phyloP scores from a whole-genome alignment of 2,329 filamentous ascomycete genomes.

The Metarhizium anisopliae region DNA sequence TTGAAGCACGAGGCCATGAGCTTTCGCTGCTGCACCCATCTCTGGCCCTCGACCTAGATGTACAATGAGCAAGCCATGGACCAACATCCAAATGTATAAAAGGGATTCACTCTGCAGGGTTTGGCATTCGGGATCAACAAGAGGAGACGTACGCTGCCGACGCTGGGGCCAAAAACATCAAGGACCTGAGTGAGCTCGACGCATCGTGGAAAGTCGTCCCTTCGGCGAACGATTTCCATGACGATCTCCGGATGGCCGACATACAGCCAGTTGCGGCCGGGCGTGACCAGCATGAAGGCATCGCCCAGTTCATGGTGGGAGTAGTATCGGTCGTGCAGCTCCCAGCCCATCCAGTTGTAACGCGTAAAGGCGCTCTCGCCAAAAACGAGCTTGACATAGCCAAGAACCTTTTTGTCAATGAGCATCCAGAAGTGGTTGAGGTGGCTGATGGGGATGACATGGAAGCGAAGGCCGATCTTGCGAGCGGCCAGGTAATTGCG shows the following conservation, averaged over 20 bases:
- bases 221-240: background rate
- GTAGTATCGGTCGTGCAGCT: slow-evolving; percentile 14
- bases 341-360: slow-evolving; percentile 22
- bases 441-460: slow-evolving; percentile 21
- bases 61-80: background rate
- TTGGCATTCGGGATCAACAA: background rate
- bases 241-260: slow-evolving; percentile 6
- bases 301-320: slow-evolving; percentile 19
- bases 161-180: background rate
- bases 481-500: slow-evolving; percentile 10
- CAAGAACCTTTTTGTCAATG: slow-evolving; percentile 14
- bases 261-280: slow-evolving; percentile 6
- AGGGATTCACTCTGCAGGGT: no score
- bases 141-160: background rate
- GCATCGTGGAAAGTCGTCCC: background rate
- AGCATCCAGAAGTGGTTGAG: slow-evolving; percentile 22
- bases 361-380: slow-evolving; percentile 19
- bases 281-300: slow-evolving; percentile 8
- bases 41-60: slow-evolving; percentile 4
- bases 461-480: slow-evolving; percentile 20
- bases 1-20: slow-evolving; percentile 6
- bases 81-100: no score
- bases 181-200: background rate
- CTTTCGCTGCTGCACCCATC: slow-evolving; percentile 7
- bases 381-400: background rate